A percentile compares a stretch with the other conserved stretches of the same genome.
These are phyloP conservation scores for Suillus hirtellus DNA, from an alignment of 768 basidiomycete genomes.

Conservation along the genomic window DNA sequence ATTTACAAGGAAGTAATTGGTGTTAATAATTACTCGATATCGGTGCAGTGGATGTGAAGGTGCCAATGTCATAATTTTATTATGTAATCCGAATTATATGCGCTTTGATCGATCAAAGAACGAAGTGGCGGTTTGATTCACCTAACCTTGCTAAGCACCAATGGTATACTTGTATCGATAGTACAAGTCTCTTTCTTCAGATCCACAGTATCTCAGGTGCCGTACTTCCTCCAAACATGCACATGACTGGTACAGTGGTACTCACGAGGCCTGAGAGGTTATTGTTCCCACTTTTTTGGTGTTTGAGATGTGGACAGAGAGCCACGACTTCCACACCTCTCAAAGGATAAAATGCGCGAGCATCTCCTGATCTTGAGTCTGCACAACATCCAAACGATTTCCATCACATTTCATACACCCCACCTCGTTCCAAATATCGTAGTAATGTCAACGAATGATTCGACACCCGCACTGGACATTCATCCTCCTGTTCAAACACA, in stretches of 20 bases:
- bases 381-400: not conserved
- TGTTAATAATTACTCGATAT: not conserved
- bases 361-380: not conserved
- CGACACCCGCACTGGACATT: not conserved
- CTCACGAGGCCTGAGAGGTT: not conserved
- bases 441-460: not conserved
- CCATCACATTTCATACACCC: not conserved
- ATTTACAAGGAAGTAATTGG: not conserved
- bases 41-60: not conserved
- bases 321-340: not conserved
- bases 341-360: conserved; percentile 3
- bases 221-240: not conserved
- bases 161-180: not conserved
- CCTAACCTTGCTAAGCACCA: not conserved
- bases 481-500: not conserved
- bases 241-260: not conserved
- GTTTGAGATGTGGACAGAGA: not conserved
- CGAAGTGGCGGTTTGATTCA: too few species aligned
- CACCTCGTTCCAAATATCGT: not conserved
- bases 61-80: not conserved
- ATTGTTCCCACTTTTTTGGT: not conserved
- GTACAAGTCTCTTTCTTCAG: not conserved
- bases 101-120: too few species aligned
- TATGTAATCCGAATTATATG: not conserved
- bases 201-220: not conserved